Evolutionary conservation across 495 filamentous ascomycete species (phyloP).

Genomic region (Aspergillus biplanus): DNA sequence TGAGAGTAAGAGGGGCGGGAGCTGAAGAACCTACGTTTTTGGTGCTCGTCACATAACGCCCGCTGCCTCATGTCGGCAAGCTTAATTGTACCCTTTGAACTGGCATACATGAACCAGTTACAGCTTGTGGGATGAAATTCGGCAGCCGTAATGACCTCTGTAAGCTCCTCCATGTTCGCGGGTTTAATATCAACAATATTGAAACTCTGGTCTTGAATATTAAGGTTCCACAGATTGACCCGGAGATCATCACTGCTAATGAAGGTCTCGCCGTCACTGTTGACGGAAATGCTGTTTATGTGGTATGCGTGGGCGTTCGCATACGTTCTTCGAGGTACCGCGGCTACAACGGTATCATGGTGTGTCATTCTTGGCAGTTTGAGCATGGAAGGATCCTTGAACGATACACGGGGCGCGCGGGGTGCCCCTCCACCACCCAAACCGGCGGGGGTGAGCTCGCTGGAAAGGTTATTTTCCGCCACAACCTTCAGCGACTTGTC

Average conservation of each 20-base stretch:
- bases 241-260: slow-evolving; percentile 97
- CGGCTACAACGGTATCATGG: slow-evolving; percentile 97
- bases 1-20: not conserved
- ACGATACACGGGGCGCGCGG: slow-evolving; percentile 70
- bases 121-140: slow-evolving; percentile 97
- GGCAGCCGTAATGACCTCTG: slow-evolving; percentile 96
- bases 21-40: slow-evolving; percentile 73
- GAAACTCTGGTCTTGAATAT: slow-evolving; percentile 99
- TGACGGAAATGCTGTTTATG: slow-evolving; percentile 99
- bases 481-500: slow-evolving; percentile 99
- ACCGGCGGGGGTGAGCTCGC: slow-evolving; percentile 83
- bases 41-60: slow-evolving; percentile 92
- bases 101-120: slow-evolving; percentile 99
- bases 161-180: slow-evolving; percentile 99
- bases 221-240: slow-evolving; percentile 98
- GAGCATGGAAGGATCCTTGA: slow-evolving; percentile 78
- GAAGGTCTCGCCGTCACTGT: slow-evolving; percentile 98
- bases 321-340: slow-evolving; percentile 92
- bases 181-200: slow-evolving; percentile 99
- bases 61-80: slow-evolving; percentile 97
- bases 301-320: slow-evolving; percentile 99
- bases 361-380: slow-evolving; percentile 96
- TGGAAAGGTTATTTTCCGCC: slow-evolving; percentile 96
- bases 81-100: slow-evolving; percentile 98
- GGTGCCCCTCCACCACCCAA: slow-evolving; percentile 76